A percentile compares a stretch with the other conserved stretches of the same genome.
Conservation (phyloP, 139 green algal species). For the Limnomonas spitsbergensis region DNA sequence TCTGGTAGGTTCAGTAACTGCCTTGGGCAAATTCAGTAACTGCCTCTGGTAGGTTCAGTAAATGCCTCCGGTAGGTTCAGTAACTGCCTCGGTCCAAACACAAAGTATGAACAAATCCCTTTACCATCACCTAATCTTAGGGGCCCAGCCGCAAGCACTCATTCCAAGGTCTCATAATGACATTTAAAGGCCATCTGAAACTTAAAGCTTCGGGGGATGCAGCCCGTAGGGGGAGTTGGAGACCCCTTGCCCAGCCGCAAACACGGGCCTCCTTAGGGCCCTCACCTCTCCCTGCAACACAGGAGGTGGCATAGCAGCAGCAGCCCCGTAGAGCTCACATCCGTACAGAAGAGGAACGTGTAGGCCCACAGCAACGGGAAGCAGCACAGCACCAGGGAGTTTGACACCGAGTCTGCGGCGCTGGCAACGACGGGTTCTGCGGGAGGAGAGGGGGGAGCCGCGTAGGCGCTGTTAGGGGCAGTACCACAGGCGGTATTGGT, state of each 20-base stretch:
- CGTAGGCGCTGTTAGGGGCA: too few species aligned
- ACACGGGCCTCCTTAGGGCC: too few species aligned
- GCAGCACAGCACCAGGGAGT: constrained; percentile 31
- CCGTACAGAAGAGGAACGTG: constrained; percentile 89
- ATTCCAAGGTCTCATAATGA: too few species aligned
- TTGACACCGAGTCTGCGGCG: too few species aligned
- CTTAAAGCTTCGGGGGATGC: neutral
- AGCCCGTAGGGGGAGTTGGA: neutral
- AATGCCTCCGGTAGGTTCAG: too few species aligned
- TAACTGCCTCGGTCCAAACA: too few species aligned
- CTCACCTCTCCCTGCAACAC: neutral
- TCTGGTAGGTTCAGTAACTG: too few species aligned
- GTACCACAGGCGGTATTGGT: too few species aligned
- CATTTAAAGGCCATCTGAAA: neutral
- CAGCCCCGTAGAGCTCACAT: constrained; percentile 70
- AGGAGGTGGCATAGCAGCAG: constrained; percentile 18
- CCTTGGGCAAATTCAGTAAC: too few species aligned
- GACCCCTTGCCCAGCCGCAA: neutral
- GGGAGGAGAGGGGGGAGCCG: too few species aligned
- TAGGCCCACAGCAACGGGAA: constrained; percentile 89
- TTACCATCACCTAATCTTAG: neutral
- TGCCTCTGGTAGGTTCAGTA: too few species aligned
- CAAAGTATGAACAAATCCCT: neutral
- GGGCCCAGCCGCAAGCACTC: neutral
- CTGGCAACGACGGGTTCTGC: too few species aligned